A percentile compares a stretch with the other conserved stretches of the same genome.
These are phyloP conservation scores for Talaromyces marneffei DNA, from an alignment of 2,329 filamentous ascomycete genomes.

Conservation along the genomic window DNA sequence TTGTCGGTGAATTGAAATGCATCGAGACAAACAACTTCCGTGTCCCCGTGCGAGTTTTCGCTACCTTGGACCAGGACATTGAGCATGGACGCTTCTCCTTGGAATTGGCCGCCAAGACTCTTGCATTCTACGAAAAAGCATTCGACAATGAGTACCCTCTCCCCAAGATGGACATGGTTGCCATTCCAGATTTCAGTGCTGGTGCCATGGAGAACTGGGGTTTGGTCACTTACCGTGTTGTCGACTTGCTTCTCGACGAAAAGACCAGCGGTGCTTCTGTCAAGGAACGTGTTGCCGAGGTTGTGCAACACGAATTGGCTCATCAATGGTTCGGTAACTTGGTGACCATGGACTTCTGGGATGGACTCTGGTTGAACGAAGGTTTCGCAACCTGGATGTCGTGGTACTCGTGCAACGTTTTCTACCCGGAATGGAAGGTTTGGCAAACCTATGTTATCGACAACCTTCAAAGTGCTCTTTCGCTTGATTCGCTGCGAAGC, in stretches of 20 bases:
- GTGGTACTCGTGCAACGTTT: constrained; percentile 87
- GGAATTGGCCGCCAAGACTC: constrained; percentile 78
- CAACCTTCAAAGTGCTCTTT: constrained; percentile 79
- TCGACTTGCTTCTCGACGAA: constrained; percentile 85
- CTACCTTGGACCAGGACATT: constrained; percentile 81
- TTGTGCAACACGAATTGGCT: constrained; percentile 92
- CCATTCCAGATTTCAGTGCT: constrained; percentile 90
- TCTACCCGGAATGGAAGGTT: constrained; percentile 97
- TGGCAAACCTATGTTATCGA: constrained; percentile 95
- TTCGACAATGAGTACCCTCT: constrained; percentile 83
- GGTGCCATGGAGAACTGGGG: constrained; percentile 99
- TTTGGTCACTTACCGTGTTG: constrained; percentile 87
- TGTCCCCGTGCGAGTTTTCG: constrained; percentile 88
- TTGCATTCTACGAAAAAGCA: constrained; percentile 92
- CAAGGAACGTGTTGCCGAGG: constrained; percentile 89
- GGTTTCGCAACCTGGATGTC: constrained; percentile 91
- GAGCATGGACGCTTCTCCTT: constrained; percentile 88
- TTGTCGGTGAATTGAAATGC: constrained; percentile 88
- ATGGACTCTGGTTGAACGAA: constrained; percentile 93
- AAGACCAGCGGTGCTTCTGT: constrained; percentile 82
- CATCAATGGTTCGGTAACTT: constrained; percentile 99
- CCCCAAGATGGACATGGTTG: constrained; percentile 94
- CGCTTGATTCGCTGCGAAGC: constrained; percentile 84
- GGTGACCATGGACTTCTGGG: constrained; percentile 98
- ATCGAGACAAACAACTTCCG: constrained; percentile 90